phyloP scores from a whole-genome alignment of 179 eudicot species.

The Amaranthus tricolor region DNA sequence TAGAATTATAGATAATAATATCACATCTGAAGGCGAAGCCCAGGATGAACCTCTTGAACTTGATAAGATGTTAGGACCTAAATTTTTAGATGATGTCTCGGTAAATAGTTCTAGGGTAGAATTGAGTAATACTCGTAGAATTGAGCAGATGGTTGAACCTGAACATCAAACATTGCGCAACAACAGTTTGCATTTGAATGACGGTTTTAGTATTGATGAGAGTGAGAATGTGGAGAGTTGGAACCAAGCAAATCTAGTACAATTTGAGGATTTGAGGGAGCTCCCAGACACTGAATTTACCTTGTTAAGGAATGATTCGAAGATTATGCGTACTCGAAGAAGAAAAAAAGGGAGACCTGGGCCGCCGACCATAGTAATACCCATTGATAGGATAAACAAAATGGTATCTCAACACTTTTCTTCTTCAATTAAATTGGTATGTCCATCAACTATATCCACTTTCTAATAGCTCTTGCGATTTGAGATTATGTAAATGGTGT shows the following conservation, averaged over 20 bases:
- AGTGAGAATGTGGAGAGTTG: slow-evolving; percentile 16
- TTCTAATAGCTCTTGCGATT: not conserved
- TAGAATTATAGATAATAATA: not conserved
- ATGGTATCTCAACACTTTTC: slow-evolving; percentile 58
- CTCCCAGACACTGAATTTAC: slow-evolving; percentile 27
- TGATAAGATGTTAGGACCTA: slow-evolving; percentile 1
- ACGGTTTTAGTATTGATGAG: slow-evolving; percentile 13
- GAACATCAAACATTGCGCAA: slow-evolving; percentile 18
- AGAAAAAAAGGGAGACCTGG: slow-evolving; percentile 54
- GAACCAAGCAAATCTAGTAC: slow-evolving; percentile 11
- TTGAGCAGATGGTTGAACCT: slow-evolving; percentile 23
- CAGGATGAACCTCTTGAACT: not conserved
- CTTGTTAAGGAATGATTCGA: slow-evolving; percentile 20
- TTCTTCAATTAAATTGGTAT: slow-evolving; percentile 70
- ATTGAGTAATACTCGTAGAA: not conserved
- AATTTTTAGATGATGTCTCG: slow-evolving; percentile 4
- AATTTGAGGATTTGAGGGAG: slow-evolving; percentile 18
- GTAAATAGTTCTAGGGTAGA: not conserved
- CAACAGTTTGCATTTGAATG: slow-evolving; percentile 22
- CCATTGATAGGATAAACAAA: slow-evolving; percentile 51
- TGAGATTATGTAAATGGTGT: not conserved
- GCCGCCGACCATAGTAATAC: slow-evolving; percentile 67
- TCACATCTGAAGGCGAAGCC: not conserved
- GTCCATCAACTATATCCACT: slow-evolving; percentile 11
- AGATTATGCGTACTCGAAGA: slow-evolving; percentile 21